phyloP scores from a whole-genome alignment of 2,329 filamentous ascomycete species.

The Ophiostoma pallidulum region DNA sequence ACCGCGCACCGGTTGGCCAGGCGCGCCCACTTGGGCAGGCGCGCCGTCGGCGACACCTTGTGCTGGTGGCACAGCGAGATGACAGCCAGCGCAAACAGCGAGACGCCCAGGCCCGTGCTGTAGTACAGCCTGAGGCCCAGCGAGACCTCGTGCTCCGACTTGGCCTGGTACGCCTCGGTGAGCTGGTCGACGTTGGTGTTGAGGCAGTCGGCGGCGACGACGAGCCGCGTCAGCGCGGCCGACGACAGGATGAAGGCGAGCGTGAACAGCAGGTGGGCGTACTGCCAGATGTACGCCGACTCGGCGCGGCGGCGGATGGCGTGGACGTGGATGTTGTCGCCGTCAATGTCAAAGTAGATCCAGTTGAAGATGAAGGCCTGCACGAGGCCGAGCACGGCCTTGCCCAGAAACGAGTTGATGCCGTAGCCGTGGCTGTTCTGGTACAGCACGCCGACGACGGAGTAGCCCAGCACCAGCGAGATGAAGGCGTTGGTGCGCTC shows the following conservation, averaged over 20 bases:
- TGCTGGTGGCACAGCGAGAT: conserved; percentile 49
- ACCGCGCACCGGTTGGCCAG: conserved; percentile 41
- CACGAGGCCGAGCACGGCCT: conserved; percentile 48
- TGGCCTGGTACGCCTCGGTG: conserved; percentile 38
- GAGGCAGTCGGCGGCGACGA: conserved; percentile 46
- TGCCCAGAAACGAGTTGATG: conserved; percentile 51
- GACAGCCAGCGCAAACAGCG: conserved; percentile 43
- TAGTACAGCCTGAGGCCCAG: conserved; percentile 53
- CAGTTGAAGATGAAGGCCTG: conserved; percentile 53
- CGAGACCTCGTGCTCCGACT: conserved; percentile 41
- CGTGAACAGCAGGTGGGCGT: conserved; percentile 51
- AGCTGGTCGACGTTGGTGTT: conserved; percentile 39
- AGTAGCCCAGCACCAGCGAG: conserved; percentile 55
- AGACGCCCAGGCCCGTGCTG: conserved; percentile 49
- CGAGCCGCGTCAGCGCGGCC: conserved; percentile 47
- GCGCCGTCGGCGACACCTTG: conserved; percentile 38
- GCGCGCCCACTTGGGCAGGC: conserved; percentile 41
- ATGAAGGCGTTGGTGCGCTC: conserved; percentile 57
- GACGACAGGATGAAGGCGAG: conserved; percentile 53
- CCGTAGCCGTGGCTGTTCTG: conserved; percentile 43
- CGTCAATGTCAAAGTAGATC: conserved; percentile 56
- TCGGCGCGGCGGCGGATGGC: conserved; percentile 42
- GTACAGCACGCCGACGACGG: conserved; percentile 51
- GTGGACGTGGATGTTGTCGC: conserved; percentile 45
- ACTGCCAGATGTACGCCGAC: conserved; percentile 41